Base-by-base conservation (phyloP, 331 rosid species). In the Saraca asoca region DNA sequence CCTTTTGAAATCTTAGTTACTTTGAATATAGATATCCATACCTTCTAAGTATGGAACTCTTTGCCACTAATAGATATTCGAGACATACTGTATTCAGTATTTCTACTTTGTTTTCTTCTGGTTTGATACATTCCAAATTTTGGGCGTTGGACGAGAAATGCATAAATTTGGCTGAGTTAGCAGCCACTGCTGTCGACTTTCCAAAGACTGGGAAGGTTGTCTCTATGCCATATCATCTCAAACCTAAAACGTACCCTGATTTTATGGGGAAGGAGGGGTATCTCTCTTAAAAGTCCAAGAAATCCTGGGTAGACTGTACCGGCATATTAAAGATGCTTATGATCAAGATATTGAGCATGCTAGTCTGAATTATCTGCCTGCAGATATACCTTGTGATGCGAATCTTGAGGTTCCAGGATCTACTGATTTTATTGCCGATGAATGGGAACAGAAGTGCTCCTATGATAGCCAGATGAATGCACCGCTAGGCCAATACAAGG, bases 121-220 rank as follows among this genome's bases (percentile, higher is more conserved):
- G n/a, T n/a, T n/a, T n/a, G n/a, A n/a, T n/a, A n/a, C n/a, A n/a
- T n/a, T n/a, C n/a, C n/a, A n/a, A n/a, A n/a, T n/a, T n/a, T n/a
- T n/a, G n/a, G n/a, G 95, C 98, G 4, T 19, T 85, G 82, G 95
- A 88, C 68, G 79, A 76, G 78, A 81, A 78, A 7, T 93, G 96
- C 83, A 35, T 82, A 17, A 45, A 5, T 62, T 75, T 93, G 75
- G 96, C 98, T 8, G 88, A 88, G 79, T 76, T 80, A 74, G 98
- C 97, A 33, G 95, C 98, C 19, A 76, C 72, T 15, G 98, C 98
- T 1, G 98, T 93, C 64, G 98, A 93, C 77, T 85, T 86, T 79
- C 97, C 96, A 0, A 93, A 87, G 80, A 93, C 98, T 0, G 97
- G 98, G 56, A 80, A 74, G 77, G 44, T 80, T 52, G 97, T 81